Evolutionary conservation across 164 flowering plant species (phyloP).

Genomic region (Warburgia ugandensis): DNA sequence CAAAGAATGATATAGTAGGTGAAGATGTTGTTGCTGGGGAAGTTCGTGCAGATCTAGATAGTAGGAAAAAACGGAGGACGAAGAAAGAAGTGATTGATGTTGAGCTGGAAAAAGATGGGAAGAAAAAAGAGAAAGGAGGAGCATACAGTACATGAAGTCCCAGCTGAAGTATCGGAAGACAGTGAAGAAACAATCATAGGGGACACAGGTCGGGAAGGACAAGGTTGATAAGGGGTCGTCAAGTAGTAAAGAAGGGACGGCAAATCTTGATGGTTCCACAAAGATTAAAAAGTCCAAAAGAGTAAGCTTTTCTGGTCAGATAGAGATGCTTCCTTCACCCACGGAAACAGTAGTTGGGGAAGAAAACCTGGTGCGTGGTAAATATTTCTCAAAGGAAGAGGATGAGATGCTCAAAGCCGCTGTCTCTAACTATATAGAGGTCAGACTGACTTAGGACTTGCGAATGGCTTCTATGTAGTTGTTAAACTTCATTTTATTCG

Average conservation of each 20-base stretch:
- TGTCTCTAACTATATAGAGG: constrained; percentile 29
- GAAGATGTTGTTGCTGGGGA: neutral
- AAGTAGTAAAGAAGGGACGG: neutral
- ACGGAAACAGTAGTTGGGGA: constrained; percentile 4
- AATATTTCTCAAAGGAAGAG: constrained; percentile 42
- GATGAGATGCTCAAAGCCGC: constrained; percentile 33
- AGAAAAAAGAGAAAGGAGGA: constrained; percentile 10
- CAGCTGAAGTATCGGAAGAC: too few species aligned
- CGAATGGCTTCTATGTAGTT: too few species aligned
- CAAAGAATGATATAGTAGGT: neutral
- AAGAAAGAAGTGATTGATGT: neutral
- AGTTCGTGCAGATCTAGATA: neutral
- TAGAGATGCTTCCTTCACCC: constrained; percentile 18
- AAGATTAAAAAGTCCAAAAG: neutral
- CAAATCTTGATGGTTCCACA: neutral
- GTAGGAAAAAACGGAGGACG: constrained; percentile 6
- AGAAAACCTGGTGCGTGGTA: constrained; percentile 28
- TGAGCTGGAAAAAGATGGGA: neutral
- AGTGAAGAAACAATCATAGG: neutral
- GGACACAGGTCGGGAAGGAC: constrained; percentile 3
- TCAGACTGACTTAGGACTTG: too few species aligned
- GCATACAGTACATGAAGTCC: neutral
- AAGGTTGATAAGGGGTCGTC: constrained; percentile 1
- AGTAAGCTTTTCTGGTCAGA: constrained; percentile 4
- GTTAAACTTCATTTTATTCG: too few species aligned